phyloP scores from a whole-genome alignment of 495 filamentous ascomycete genomes.

The Usnea hakonensis region DNA sequence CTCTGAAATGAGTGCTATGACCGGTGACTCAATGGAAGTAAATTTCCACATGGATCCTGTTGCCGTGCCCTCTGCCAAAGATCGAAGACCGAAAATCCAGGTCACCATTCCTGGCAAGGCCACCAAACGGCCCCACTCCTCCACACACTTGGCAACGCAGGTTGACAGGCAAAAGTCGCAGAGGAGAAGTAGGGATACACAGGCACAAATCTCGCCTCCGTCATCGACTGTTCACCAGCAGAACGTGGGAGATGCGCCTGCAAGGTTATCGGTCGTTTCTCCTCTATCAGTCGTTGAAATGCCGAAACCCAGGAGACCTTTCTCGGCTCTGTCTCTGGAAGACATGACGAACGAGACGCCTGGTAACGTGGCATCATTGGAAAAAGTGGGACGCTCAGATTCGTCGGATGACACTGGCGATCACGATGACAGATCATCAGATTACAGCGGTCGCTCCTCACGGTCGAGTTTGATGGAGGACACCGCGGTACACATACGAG shows the following conservation, averaged over 20 bases:
- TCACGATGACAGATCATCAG: constrained; percentile 26
- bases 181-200: constrained; percentile 3
- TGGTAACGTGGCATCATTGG: constrained; percentile 7
- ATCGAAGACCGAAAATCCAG: constrained; percentile 25
- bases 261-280: constrained; percentile 26
- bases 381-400: constrained; percentile 19
- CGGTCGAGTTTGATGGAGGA: constrained; percentile 26
- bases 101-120: constrained; percentile 23
- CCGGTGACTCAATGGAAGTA: constrained; percentile 19
- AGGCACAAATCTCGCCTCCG: constrained; percentile 20
- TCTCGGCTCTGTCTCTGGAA: constrained; percentile 24
- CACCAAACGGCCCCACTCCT: constrained; percentile 16
- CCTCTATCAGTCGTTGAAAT: constrained; percentile 29
- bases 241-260: constrained; percentile 10
- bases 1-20: constrained; percentile 17
- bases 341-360: constrained; percentile 23
- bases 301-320: constrained; percentile 27
- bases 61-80: constrained; percentile 19
- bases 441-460: constrained; percentile 26
- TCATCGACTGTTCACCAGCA: constrained; percentile 19
- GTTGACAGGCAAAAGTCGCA: constrained; percentile 18
- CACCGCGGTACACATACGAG: background rate
- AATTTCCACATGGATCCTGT: constrained; percentile 14
- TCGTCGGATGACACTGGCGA: constrained; percentile 26
- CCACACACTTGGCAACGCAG: constrained; percentile 18